Conservation (phyloP, 768 basidiomycete species). For the Termitomyces sp. region DNA sequence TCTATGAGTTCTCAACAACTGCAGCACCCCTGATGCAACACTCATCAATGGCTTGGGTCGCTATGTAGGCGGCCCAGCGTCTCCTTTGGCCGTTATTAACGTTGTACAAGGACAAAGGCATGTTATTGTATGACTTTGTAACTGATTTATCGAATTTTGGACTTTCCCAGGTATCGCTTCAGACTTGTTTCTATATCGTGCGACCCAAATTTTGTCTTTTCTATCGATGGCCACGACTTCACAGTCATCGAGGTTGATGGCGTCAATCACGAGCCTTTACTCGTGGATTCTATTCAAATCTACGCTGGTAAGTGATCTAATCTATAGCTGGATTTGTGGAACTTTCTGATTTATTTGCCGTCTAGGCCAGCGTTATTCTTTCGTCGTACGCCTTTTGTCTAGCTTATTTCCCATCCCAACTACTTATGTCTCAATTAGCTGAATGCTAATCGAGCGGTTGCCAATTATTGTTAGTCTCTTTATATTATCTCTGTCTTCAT, state of each 20-base stretch:
- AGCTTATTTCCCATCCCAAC: neutral
- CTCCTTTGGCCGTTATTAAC: constrained; percentile 30
- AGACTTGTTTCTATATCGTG: constrained; percentile 44
- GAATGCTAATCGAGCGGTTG: constrained; percentile 32
- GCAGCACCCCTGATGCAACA: constrained; percentile 21
- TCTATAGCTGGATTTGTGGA: neutral
- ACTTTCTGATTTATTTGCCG: neutral
- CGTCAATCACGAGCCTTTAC: constrained; percentile 18
- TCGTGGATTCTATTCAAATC: constrained; percentile 36
- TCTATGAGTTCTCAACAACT: neutral
- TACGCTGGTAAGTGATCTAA: constrained; percentile 32
- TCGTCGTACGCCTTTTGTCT: neutral
- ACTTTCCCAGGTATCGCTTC: constrained; percentile 35
- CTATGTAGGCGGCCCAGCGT: constrained; percentile 27
- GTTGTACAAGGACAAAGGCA: constrained; percentile 30
- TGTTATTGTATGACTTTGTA: neutral
- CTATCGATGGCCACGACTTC: constrained; percentile 30
- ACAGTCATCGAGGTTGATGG: constrained; percentile 40
- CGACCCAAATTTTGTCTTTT: constrained; percentile 35
- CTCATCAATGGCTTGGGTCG: constrained; percentile 46
- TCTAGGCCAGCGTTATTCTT: neutral
- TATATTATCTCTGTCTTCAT: neutral
- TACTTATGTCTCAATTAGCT: neutral
- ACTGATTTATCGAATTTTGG: neutral
- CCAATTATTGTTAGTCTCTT: constrained; percentile 34